Evolutionary conservation across 1,139 yeast genomes (phyloP), one percentile per base, ranked within the genome.

Genomic region (Wickerhamomyces sp.): DNA sequence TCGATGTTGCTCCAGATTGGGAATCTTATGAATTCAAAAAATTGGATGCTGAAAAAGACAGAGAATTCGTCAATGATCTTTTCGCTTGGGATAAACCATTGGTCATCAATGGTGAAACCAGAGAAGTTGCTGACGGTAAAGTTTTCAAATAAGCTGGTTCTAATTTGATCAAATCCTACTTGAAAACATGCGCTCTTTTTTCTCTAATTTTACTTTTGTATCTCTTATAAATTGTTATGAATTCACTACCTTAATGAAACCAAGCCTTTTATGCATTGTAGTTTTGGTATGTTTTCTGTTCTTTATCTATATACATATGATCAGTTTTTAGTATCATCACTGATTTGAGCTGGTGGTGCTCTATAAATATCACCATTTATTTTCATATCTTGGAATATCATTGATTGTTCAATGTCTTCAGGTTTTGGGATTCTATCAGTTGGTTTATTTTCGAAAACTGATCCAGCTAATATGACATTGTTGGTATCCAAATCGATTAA

Each of bases 1-100:
- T 92, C 62, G 86, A 92, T 54, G 97, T 92, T 67, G 99, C 98
- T 62, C 97, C 99, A 70, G 99, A 92, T 73, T 89, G 95, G 96
- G 98, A 92, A 73, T 81, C 90, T 30, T 84, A 81, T 71, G 61
- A 63, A 45, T 81, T 72, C 78, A 64, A 74, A 60, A 75, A 78
- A 71, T 71, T 84, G 58, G 92, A 84, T 61, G 69, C 82, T 43
- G 55, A 84, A 58, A 78, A 76, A 58, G 87, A 78, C 72, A 79
- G 72, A 67, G 82, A 68, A 48, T 79, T 81, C 59, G 66, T 85
- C 54, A 73, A 80, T 64, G 80, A 81, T 74, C 68, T 81, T 74
- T 81, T 88, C 81, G 86, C 92, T 52, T 83, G 94, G 92, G 94
- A 84, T 65, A 74, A 81, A 71, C 90, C 90, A 54, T 70, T 81